Evolutionary conservation across 225 moss, liverwort and hornwort genomes (phyloP), one percentile per base, ranked within the genome.

Genomic region (Lunularia cruciata): DNA sequence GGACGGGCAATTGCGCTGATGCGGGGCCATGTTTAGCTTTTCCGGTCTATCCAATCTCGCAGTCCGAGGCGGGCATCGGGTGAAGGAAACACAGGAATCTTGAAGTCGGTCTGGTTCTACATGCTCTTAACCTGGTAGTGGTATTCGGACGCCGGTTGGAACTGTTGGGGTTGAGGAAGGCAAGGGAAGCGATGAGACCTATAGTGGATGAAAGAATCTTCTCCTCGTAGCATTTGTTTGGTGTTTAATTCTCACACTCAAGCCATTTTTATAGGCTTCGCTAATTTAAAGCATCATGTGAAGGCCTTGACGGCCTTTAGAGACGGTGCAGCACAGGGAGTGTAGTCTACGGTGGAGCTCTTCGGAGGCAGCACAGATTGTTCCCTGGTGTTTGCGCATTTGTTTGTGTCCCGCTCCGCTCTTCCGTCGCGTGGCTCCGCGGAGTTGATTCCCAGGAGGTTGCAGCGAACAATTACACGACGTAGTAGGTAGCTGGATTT

Each of bases 51-150:
- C 36, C 6, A 6, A 4, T 47, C 6, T 30, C 56, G 56, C 32
- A 57, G 33, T 61, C 25, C 25, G 11, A 39, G 39, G 39, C 38
- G 61, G 39, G 39, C 61, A 22, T 34, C 38, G 60, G 60, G 37
- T 10, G 22, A 8, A 28, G 54, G 23, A 3, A 54, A 23, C 54
- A 54, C 54, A 8, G 25, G 13, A 13, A 26, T 54, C 25, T 54
- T 9, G 28, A 54, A 51, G 7, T 28, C 54, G 26, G 54, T 54
- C 54, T 4, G 11, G 26, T 54, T 54, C 28, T 51, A 11, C 28
- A 54, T 28, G 26, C 28, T 27, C 54, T 13, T 28, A 25, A 28
- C 27, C 54, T 28, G 7, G 11, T 27, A n/a, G n/a, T 28, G 5
- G 51, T 52, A 52, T 22, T 52, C 2, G 52, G 52, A 48, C 48